Base-by-base conservation (phyloP, 257 asterid genomes). In the Fraxinus cuspidata region DNA sequence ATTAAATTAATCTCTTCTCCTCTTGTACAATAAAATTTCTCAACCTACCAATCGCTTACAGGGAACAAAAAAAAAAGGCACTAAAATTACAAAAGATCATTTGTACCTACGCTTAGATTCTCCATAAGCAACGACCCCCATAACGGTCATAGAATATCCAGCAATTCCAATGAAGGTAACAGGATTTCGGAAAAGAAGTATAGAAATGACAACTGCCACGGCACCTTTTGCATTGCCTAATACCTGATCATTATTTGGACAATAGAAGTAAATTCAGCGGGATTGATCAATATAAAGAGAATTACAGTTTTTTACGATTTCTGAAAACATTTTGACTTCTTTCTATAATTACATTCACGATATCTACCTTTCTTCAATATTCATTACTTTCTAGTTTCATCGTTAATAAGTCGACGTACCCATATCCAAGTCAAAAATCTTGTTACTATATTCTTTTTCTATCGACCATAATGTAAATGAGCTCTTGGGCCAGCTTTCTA, bases 191-290 rank as follows among this genome's bases (percentile, higher is more conserved):
- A 95, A 95, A 6, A 95, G 75, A 72, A 95, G 94, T 73, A 95
- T 95, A 4, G 99, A 95, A 70, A 95, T 90, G n/a, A 95, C 98
- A 68, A 95, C 99, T 0, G 98, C 99, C 81, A 95, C 99, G 0
- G 99, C 99, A 0, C 99, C 99, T 80, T 95, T 95, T n/a, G 99
- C 99, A 77, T 95, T 95, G 73, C 99, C 98, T 76, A 95, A 81
- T 42, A 95, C 99, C 99, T 95, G 87, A 27, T 29, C 53, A 76
- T 53, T 75, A 31, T 66, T 16, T 21, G 63, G 23, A 73, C 42
- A 25, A 28, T 70, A 10, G n/a, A 6, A 80, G 37, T 13, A 74
- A 28, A 23, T 76, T 73, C 51, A 76, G 58, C 23, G 4, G 23
- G 21, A 76, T 66, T 19, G 12, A 19, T 28, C 69, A 51, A 31